Evolutionary conservation across 768 basidiomycete genomes (phyloP).

Genomic region (Termitomyces sp.): DNA sequence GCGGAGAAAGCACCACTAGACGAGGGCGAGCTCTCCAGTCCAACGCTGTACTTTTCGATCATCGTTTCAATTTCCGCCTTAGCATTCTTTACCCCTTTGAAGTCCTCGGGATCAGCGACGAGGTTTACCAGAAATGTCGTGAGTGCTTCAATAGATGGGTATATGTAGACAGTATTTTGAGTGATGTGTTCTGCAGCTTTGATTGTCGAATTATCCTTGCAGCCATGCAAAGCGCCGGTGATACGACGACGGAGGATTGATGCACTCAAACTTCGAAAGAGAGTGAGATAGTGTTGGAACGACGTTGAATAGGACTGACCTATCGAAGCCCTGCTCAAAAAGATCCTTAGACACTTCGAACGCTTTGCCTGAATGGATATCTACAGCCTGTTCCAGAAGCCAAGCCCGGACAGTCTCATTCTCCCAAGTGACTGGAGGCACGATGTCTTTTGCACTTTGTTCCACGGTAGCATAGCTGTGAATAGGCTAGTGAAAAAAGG

Average conservation of each 20-base stretch:
- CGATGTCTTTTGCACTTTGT: slow-evolving; percentile 15
- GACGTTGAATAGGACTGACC: neutral
- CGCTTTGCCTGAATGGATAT: slow-evolving; percentile 9
- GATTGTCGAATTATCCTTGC: slow-evolving; percentile 9
- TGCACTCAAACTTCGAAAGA: slow-evolving; percentile 26
- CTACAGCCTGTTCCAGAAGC: slow-evolving; percentile 20
- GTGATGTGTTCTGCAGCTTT: slow-evolving; percentile 23
- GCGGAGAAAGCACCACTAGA: neutral
- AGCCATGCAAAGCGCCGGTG: slow-evolving; percentile 22
- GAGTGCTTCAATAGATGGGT: slow-evolving; percentile 24
- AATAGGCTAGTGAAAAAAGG: neutral
- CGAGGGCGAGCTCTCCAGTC: slow-evolving; percentile 1
- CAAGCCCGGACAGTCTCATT: slow-evolving; percentile 18
- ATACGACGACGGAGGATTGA: slow-evolving; percentile 37
- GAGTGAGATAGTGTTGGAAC: neutral
- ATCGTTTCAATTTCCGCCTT: slow-evolving; percentile 22
- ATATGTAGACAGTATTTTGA: slow-evolving; percentile 26
- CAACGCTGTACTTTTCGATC: slow-evolving; percentile 34
- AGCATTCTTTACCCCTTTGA: neutral
- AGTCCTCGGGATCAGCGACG: neutral
- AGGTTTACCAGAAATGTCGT: slow-evolving; percentile 16
- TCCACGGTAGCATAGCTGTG: slow-evolving; percentile 26
- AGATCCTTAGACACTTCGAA: neutral
- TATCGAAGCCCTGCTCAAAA: slow-evolving; percentile 18
- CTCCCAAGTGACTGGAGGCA: slow-evolving; percentile 23